These are phyloP conservation scores for Trichothecium roseum DNA, from an alignment of 2,329 filamentous ascomycete species.

Conservation along the genomic window DNA sequence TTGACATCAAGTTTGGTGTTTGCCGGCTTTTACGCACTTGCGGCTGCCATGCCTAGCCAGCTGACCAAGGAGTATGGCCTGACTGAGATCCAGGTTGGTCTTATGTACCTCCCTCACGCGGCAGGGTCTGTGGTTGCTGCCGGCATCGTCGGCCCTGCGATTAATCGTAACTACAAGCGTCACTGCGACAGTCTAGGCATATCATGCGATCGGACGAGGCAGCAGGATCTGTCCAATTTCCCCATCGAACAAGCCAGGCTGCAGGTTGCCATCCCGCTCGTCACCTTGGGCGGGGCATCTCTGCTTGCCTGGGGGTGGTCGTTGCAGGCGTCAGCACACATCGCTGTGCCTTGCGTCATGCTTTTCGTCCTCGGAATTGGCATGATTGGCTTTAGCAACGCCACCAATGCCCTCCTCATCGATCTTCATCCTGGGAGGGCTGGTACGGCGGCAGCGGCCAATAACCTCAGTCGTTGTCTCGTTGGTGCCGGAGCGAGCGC, in stretches of 20 bases:
- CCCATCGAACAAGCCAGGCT: constrained; percentile 41
- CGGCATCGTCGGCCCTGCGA: constrained; percentile 36
- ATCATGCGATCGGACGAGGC: constrained; percentile 34
- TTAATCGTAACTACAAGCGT: constrained; percentile 59
- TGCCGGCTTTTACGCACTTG: constrained; percentile 38
- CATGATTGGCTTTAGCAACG: constrained; percentile 44
- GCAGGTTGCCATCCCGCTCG: constrained; percentile 29
- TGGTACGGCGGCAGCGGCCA: constrained; percentile 43
- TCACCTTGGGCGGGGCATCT: constrained; percentile 35
- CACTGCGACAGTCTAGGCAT: constrained; percentile 39
- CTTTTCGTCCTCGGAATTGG: constrained; percentile 35
- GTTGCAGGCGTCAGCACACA: constrained; percentile 25
- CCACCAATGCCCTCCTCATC: constrained; percentile 40
- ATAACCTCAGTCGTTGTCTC: constrained; percentile 45
- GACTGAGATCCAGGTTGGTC: constrained; percentile 41
- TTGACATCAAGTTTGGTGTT: constrained; percentile 24
- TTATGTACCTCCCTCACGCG: constrained; percentile 42
- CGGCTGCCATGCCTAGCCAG: constrained; percentile 31
- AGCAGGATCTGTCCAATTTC: constrained; percentile 20
- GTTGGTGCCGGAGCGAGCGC: constrained; percentile 43
- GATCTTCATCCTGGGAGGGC: constrained; percentile 44
- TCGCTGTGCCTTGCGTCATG: constrained; percentile 36
- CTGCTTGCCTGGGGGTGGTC: constrained; percentile 44
- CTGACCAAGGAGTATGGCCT: constrained; percentile 46
- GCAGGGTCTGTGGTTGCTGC: constrained; percentile 37